phyloP scores from a whole-genome alignment of 1,284 basidiomycete species.

The Malassezia nana region DNA sequence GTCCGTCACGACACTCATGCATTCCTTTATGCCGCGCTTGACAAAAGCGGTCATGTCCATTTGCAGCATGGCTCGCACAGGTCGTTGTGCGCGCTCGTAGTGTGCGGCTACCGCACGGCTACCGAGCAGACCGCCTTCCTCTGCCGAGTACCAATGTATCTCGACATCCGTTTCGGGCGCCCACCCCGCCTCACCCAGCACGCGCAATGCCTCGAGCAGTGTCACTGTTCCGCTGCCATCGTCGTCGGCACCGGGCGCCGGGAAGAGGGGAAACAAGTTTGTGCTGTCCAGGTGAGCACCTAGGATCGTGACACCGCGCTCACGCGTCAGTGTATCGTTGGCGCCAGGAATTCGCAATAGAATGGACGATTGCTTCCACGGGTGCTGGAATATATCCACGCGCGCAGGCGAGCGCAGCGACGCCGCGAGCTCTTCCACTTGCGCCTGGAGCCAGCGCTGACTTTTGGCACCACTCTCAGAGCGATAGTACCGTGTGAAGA shows the following conservation, averaged over 20 bases:
- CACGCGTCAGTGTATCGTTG: constrained; percentile 19
- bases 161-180: constrained; percentile 65
- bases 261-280: constrained; percentile 36
- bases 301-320: constrained; percentile 54
- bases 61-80: constrained; percentile 69
- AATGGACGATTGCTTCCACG: constrained; percentile 86
- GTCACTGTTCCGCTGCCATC: constrained; percentile 88
- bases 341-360: constrained; percentile 50
- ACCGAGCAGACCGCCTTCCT: constrained; percentile 85
- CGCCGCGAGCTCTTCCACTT: constrained; percentile 20
- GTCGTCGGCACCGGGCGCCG: constrained; percentile 55
- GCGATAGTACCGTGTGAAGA: constrained; percentile 52
- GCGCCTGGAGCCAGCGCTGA: constrained; percentile 65
- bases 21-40: constrained; percentile 72
- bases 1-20: constrained; percentile 82
- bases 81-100: constrained; percentile 59
- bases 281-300: constrained; percentile 80
- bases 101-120: constrained; percentile 76
- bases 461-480: constrained; percentile 61
- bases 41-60: constrained; percentile 64
- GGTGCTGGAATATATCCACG: constrained; percentile 69
- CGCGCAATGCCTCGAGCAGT: constrained; percentile 78
- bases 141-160: constrained; percentile 92
- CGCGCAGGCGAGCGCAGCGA: constrained; percentile 34
- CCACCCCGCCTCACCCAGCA: constrained; percentile 68